A percentile compares a stretch with the other conserved stretches of the same genome.
These are phyloP conservation scores for Rhodotorula sp. DNA, from an alignment of 1,284 basidiomycete species.

Conservation along the genomic window DNA sequence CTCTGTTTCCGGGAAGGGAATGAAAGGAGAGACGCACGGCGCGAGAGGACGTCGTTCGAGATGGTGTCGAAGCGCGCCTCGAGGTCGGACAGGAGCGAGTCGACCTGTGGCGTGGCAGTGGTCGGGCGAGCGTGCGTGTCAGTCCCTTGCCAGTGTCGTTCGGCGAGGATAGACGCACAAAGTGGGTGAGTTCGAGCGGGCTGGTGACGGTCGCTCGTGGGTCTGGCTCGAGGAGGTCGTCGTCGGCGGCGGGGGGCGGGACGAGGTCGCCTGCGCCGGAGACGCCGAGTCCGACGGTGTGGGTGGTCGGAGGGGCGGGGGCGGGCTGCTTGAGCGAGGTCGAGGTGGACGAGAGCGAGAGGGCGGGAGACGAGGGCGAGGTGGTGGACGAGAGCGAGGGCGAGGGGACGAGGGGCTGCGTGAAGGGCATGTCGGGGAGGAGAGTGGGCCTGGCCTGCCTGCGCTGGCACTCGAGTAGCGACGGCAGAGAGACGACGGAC, in stretches of 20 bases:
- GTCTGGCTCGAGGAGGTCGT: neutral
- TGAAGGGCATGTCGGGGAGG: slow-evolving; percentile 5
- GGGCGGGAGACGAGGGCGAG: neutral
- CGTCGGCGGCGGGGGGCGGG: neutral
- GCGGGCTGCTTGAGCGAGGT: neutral
- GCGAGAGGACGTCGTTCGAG: slow-evolving; percentile 34
- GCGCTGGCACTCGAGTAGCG: too few species aligned
- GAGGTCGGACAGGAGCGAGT: slow-evolving; percentile 38
- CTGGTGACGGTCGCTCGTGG: slow-evolving; percentile 24
- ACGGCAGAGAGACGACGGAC: neutral
- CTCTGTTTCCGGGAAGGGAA: neutral
- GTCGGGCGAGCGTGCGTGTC: neutral
- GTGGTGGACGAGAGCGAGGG: slow-evolving; percentile 10
- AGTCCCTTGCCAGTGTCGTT: too few species aligned
- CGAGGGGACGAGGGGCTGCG: slow-evolving; percentile 15
- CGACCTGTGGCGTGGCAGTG: slow-evolving; percentile 19
- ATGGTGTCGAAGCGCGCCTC: slow-evolving; percentile 39
- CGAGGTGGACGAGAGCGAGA: neutral
- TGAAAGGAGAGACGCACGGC: slow-evolving; percentile 21
- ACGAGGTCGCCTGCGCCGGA: slow-evolving; percentile 4
- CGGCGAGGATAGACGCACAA: too few species aligned
- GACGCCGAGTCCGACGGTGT: slow-evolving; percentile 21
- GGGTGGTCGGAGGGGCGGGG: neutral
- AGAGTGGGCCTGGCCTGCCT: too few species aligned
- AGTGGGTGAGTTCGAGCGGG: slow-evolving; percentile 39